Evolutionary conservation across 441 rosid species (phyloP).

Genomic region (Theobroma grandiflorum): DNA sequence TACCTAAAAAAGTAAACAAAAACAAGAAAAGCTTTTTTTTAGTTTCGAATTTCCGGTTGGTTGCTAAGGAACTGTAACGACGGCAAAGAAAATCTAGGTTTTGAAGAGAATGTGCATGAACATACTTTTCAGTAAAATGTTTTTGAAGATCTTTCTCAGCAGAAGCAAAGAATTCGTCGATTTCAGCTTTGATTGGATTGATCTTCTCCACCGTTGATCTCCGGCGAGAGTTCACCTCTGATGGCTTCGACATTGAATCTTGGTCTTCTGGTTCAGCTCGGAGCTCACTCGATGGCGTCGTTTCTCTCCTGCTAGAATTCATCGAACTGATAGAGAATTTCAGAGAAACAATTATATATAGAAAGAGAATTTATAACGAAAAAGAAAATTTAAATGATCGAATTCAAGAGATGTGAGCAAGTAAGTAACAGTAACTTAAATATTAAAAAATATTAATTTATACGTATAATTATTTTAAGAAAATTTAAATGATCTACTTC

Average conservation of each 20-base stretch:
- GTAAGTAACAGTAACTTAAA: not conserved
- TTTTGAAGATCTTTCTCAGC: conserved; percentile 61
- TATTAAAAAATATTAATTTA: conserved; percentile 19
- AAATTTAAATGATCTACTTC: too few species aligned
- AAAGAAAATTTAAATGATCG: conserved; percentile 35
- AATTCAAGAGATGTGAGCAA: not conserved
- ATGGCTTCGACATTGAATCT: conserved; percentile 42
- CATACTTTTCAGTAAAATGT: conserved; percentile 64
- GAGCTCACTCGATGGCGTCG: conserved; percentile 47
- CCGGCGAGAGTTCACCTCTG: conserved; percentile 46
- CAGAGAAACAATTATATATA: conserved; percentile 13
- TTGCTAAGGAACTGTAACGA: not conserved
- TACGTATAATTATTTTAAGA: not conserved
- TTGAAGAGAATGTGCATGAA: conserved; percentile 22
- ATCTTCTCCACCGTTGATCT: conserved; percentile 47
- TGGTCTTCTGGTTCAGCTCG: conserved; percentile 43
- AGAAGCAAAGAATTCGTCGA: conserved; percentile 70
- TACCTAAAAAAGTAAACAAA: conserved; percentile 54
- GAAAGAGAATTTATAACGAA: conserved; percentile 8
- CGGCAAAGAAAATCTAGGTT: not conserved
- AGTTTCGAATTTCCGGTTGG: not conserved
- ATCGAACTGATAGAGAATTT: not conserved
- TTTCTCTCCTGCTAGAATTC: conserved; percentile 47
- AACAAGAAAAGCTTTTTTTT: not conserved
- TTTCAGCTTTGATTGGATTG: conserved; percentile 55